Evolutionary conservation across 805 yeast species (phyloP).

Genomic region (Saturnispora saitoi): DNA sequence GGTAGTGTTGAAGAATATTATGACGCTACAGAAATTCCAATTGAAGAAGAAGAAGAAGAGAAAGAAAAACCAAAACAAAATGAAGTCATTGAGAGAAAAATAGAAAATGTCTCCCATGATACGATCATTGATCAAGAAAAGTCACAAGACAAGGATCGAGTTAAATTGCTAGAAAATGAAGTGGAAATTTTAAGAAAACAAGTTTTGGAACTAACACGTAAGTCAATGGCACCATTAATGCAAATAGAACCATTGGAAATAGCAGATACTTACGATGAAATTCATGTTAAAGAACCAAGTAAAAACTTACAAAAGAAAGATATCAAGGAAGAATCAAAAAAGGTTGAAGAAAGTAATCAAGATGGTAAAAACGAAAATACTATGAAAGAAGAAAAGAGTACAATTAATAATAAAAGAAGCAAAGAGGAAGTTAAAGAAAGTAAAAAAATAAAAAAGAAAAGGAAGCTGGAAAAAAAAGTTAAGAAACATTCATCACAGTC

Average conservation of each 20-base stretch:
- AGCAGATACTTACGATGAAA: constrained; percentile 7
- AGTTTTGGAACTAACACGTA: constrained; percentile 3
- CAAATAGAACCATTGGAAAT: neutral
- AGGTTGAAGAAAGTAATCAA: too few relatives aligned
- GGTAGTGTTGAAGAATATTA: neutral
- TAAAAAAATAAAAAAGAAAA: constrained; percentile 3
- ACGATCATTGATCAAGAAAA: neutral
- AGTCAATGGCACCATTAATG: neutral
- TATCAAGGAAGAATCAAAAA: neutral
- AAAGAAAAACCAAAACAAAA: too few relatives aligned
- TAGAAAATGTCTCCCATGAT: neutral
- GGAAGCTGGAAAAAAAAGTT: neutral
- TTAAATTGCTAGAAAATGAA: neutral
- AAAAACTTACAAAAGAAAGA: neutral
- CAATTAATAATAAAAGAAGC: neutral
- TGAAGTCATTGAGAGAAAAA: neutral
- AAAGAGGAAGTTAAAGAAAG: neutral
- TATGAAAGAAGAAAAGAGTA: neutral
- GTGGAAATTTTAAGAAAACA: constrained; percentile 3
- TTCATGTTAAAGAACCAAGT: constrained; percentile 19
- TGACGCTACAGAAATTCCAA: neutral
- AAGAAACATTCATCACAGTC: neutral
- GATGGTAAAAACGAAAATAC: constrained; percentile 7
- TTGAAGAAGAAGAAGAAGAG: neutral
- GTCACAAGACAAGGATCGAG: neutral